phyloP scores from a whole-genome alignment of 352 stramenopile species.

The Globisporangium apiculatum region DNA sequence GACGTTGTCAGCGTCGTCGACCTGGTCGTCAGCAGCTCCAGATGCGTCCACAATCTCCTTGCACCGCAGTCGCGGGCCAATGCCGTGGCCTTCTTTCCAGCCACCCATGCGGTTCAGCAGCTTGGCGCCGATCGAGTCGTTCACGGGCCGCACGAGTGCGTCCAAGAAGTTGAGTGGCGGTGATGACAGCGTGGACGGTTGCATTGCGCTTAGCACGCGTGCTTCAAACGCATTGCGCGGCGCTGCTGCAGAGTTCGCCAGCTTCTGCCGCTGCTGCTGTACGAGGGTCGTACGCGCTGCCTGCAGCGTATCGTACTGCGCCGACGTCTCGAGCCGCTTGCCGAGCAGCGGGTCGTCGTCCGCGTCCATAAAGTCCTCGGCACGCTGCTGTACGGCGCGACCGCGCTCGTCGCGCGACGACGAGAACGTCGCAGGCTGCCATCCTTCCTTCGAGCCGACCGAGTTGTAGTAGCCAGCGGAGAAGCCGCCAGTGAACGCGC shows the following conservation, averaged over 20 bases:
- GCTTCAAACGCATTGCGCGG: constrained; percentile 11
- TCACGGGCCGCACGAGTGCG: constrained; percentile 62
- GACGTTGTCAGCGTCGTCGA: constrained; percentile 20
- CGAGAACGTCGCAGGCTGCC: constrained; percentile 71
- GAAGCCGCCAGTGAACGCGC: constrained; percentile 92
- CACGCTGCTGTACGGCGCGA: constrained; percentile 36
- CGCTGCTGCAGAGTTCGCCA: not conserved
- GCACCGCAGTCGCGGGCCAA: constrained; percentile 61
- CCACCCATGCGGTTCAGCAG: constrained; percentile 79
- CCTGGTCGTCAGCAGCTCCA: not conserved
- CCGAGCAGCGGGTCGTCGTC: constrained; percentile 89
- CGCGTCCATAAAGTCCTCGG: constrained; percentile 93
- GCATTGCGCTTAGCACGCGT: constrained; percentile 1
- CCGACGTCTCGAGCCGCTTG: constrained; percentile 60
- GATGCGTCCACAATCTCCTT: constrained; percentile 27
- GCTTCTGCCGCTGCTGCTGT: constrained; percentile 10
- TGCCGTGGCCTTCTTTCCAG: constrained; percentile 88
- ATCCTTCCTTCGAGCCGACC: constrained; percentile 88
- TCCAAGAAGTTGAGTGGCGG: constrained; percentile 43
- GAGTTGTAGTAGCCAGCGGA: constrained; percentile 93
- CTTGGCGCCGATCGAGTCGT: constrained; percentile 76
- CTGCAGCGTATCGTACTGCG: constrained; percentile 58
- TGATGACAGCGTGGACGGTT: constrained; percentile 6
- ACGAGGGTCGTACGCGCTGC: constrained; percentile 18
- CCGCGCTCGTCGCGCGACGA: constrained; percentile 56